Conservation (phyloP, 2,329 filamentous ascomycete genomes). For the Aureobasidium sp. region DNA sequence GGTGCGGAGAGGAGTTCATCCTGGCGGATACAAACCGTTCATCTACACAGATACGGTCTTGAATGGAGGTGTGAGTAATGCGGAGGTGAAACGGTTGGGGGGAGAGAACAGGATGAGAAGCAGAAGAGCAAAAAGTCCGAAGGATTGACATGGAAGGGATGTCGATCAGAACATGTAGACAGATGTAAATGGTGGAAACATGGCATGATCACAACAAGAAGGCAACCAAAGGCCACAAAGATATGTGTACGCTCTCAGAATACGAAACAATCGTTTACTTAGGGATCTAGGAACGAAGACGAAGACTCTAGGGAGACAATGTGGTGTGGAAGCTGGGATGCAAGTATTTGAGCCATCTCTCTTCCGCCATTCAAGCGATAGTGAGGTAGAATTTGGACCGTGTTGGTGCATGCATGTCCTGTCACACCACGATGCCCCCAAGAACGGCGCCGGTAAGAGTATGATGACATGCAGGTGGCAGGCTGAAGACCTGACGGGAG, state of each 20-base stretch:
- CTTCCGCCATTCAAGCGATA: background rate
- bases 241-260: background rate
- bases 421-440: background rate
- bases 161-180: background rate
- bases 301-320: background rate
- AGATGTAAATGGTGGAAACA: background rate
- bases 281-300: background rate
- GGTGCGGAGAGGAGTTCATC: constrained; percentile 30
- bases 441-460: background rate
- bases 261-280: background rate
- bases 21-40: constrained; percentile 27
- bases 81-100: constrained; percentile 25
- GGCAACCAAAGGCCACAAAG: background rate
- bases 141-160: background rate
- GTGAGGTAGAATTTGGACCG: background rate
- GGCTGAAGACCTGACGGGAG: too few species aligned
- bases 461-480: background rate
- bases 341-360: background rate
- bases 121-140: background rate
- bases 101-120: constrained; percentile 16
- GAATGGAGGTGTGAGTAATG: constrained; percentile 29
- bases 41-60: constrained; percentile 29
- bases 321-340: background rate
- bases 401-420: background rate
- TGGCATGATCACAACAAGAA: background rate